Evolutionary conservation across 2,329 filamentous ascomycete genomes (phyloP).

Genomic region (Coniella vitis): DNA sequence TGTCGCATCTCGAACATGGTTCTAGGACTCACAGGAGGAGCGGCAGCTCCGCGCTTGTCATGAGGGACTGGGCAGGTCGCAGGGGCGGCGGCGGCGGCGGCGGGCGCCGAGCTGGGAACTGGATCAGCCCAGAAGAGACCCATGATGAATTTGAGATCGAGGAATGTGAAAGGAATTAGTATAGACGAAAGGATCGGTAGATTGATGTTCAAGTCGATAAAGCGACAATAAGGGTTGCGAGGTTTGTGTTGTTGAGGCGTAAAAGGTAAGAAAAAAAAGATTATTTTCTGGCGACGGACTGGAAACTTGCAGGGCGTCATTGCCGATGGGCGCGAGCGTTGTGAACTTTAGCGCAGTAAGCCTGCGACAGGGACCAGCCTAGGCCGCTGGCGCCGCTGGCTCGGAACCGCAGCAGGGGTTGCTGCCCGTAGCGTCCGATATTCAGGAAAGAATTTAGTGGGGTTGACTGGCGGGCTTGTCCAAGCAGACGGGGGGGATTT

Average conservation of each 20-base stretch:
- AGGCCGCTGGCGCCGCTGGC: not conserved
- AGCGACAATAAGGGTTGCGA: not conserved
- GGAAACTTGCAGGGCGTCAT: not conserved
- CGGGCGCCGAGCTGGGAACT: constrained; percentile 19
- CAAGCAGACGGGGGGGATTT: not conserved
- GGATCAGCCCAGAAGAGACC: constrained; percentile 59
- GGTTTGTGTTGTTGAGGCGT: not conserved
- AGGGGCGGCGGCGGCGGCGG: constrained; percentile 9
- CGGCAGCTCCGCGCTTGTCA: constrained; percentile 21
- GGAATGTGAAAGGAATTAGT: not conserved
- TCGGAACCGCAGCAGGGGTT: not conserved
- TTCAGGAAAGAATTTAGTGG: too few species aligned
- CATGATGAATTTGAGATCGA: constrained; percentile 30
- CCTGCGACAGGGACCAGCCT: not conserved
- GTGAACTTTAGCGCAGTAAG: not conserved
- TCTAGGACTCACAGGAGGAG: constrained; percentile 33
- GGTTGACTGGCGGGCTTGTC: not conserved
- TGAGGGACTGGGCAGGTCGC: constrained; percentile 17
- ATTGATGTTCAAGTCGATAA: not conserved
- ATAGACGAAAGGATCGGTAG: not conserved
- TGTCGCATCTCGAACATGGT: not conserved
- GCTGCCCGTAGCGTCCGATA: not conserved
- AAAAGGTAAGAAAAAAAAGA: not conserved
- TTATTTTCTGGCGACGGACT: not conserved
- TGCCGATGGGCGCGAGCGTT: not conserved